Base-by-base conservation (phyloP, 2,329 filamentous ascomycete species). In the Cercospora janseana region DNA sequence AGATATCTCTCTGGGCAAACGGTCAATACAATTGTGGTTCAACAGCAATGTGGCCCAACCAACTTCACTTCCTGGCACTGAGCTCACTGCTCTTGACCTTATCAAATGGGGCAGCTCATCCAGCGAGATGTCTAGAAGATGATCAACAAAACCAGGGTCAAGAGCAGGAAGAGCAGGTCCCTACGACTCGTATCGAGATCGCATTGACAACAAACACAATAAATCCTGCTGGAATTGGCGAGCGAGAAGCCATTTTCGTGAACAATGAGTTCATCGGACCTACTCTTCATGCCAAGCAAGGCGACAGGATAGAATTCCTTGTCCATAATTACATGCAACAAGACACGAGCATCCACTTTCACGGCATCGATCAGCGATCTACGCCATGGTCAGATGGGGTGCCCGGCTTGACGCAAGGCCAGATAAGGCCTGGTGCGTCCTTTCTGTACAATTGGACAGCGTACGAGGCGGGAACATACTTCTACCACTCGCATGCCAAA, bases 321-420 rank as follows among this genome's bases (percentile, higher is more conserved):
- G 51, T 56, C n/a, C 46, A 48, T 10, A 56, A 56, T 21, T 27
- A 46, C 21, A 31, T 56, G 28, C 41, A 32, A 26, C 34, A 48
- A n/a, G 45, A 56, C 16, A 54, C 51, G 6, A 46, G 46, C 18
- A 42, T 56, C 10, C 54, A 56, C 28, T 56, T 51, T 24, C 54
- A 56, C 28, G 54, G 54, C 18, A 44, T 53, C 12, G 32, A 44
- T 18, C 1, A 73, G 27, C 12, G 29, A 23, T 21, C 37, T 4
- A 51, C 54, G 18, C 54, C 54, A 4, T 56, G 54, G 54, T 37
- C 44, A 10, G 54, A 56, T 40, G 54, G 54, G n/a, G 46, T 49
- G 9, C 51, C 51, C 4, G 51, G 54, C 6, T 21, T 56, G 28
- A 51, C 54, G 28, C 54, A 56, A 27, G 23, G 18, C n/a, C 34